A percentile compares a stretch with the other conserved stretches of the same genome.
Evolutionary conservation across 169 alveolate genomes (phyloP).

Genomic region (Cryptosporidium ryanae): DNA sequence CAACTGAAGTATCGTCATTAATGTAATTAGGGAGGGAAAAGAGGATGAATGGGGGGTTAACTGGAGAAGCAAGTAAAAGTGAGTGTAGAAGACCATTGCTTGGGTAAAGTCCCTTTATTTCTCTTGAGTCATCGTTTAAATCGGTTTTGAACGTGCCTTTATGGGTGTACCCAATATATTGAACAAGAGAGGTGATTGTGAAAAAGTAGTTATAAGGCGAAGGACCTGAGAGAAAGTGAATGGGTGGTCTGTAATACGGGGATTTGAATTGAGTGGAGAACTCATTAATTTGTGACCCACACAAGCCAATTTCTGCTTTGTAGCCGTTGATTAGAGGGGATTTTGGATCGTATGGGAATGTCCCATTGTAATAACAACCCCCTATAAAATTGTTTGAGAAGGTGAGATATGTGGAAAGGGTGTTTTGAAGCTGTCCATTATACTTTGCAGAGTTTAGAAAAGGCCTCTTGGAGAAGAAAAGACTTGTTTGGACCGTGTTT

Average conservation of each 20-base stretch:
- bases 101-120: conserved; percentile 17
- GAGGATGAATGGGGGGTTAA: conserved; percentile 38
- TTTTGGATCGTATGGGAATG: conserved; percentile 53
- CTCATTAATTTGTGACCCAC: conserved; percentile 46
- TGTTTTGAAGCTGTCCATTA: conserved; percentile 56
- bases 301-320: conserved; percentile 41
- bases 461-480: conserved; percentile 67
- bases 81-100: conserved; percentile 67
- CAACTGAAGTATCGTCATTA: conserved; percentile 30
- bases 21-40: conserved; percentile 34
- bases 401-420: conserved; percentile 48
- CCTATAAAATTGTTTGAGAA: conserved; percentile 61
- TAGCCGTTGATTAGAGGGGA: neutral
- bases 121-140: conserved; percentile 28
- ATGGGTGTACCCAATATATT: conserved; percentile 34
- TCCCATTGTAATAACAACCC: conserved; percentile 71
- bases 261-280: conserved; percentile 61
- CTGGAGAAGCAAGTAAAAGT: conserved; percentile 38
- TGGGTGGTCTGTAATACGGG: conserved; percentile 66
- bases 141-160: conserved; percentile 59
- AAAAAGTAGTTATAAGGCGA: conserved; percentile 58
- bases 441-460: conserved; percentile 13
- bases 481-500: conserved; percentile 41
- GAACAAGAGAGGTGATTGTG: conserved; percentile 27
- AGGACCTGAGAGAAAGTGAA: conserved; percentile 56